Conservation (phyloP, 23 red algal species). For the Cyanidioschyzon merolae region DNA sequence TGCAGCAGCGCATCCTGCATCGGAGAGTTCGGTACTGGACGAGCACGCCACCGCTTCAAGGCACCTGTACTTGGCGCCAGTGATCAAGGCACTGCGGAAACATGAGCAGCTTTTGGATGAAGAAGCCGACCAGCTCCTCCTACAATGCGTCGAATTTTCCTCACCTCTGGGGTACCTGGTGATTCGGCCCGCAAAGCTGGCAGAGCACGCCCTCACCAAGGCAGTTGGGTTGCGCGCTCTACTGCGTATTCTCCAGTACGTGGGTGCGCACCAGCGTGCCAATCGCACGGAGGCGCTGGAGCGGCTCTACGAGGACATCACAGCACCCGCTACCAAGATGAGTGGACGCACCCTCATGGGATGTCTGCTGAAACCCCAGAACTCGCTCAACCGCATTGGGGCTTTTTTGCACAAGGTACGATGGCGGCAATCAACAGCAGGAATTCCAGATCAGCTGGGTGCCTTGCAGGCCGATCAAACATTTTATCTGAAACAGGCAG, state of each 20-base stretch:
- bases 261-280: neutral
- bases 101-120: neutral
- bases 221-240: neutral
- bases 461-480: neutral
- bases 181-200: neutral
- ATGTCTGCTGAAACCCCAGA: conserved; percentile 13
- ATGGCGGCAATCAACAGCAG: neutral
- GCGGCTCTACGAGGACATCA: conserved; percentile 5
- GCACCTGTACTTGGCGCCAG: neutral
- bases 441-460: neutral
- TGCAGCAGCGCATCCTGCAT: neutral
- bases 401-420: neutral
- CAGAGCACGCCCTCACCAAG: neutral
- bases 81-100: neutral
- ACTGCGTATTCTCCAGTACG: neutral
- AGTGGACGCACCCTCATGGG: conserved; percentile 7
- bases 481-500: neutral
- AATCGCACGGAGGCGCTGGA: neutral
- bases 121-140: neutral
- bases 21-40: neutral
- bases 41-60: neutral
- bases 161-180: conserved; percentile 8
- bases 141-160: conserved; percentile 1
- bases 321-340: neutral
- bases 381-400: conserved; percentile 11